Percentiles rank a stretch among this genome's conserved stretches.
These are phyloP conservation scores for Colletotrichum euphorbiae DNA, from an alignment of 2,329 filamentous ascomycete genomes.

Conservation along the genomic window DNA sequence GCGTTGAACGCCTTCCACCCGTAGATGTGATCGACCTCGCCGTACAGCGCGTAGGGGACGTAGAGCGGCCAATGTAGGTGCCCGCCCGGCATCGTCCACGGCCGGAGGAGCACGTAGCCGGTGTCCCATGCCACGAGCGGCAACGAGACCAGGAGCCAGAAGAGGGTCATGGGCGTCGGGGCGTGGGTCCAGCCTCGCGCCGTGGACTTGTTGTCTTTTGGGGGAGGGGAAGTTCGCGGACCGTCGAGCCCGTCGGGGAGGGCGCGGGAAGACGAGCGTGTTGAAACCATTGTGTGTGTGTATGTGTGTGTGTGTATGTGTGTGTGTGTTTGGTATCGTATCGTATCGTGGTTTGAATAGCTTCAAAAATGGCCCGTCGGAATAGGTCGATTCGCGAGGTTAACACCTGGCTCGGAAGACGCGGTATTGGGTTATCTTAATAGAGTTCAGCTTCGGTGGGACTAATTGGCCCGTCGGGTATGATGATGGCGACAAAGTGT, in stretches of 20 bases:
- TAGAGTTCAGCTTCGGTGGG: not conserved
- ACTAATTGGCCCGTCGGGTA: constrained; percentile 2
- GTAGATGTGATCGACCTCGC: constrained; percentile 83
- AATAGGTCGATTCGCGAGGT: not conserved
- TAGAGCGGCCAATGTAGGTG: constrained; percentile 78
- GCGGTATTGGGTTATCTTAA: not conserved
- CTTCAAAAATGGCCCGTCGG: not conserved
- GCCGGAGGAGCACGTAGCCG: constrained; percentile 81
- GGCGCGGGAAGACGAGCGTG: constrained; percentile 51
- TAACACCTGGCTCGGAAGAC: not conserved
- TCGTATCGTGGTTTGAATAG: not conserved
- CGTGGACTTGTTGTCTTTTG: constrained; percentile 15
- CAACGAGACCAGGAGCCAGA: constrained; percentile 81
- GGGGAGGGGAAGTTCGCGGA: constrained; percentile 39
- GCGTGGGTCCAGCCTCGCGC: constrained; percentile 50
- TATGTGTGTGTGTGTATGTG: no score
- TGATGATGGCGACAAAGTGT: not conserved
- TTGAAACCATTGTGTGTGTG: constrained; percentile 51
- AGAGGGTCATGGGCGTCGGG: constrained; percentile 60
- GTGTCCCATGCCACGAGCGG: constrained; percentile 87
- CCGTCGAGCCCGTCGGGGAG: constrained; percentile 42
- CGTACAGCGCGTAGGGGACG: constrained; percentile 84
- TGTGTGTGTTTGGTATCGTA: not conserved
- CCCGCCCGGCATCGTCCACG: constrained; percentile 85
- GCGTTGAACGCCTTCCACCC: constrained; percentile 78